Evolutionary conservation across 371 early-diverging fungal species (phyloP), one percentile per base, ranked within the genome.

Genomic region (Capillidium heterosporum): DNA sequence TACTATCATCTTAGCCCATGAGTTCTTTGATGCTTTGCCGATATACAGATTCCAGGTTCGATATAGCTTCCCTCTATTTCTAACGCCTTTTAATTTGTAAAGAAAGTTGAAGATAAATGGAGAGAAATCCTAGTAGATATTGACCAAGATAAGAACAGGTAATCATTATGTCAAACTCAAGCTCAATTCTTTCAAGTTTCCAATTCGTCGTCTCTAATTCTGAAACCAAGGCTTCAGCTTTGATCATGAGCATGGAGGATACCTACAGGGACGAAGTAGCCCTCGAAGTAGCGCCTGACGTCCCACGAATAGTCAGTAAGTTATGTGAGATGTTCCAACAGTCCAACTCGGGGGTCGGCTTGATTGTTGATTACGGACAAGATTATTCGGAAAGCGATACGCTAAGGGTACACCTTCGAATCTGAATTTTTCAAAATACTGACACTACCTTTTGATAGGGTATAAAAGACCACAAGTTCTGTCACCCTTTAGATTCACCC

Each of bases 21-120:
- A 96, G 68, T 94, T 95, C 49, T 92, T 97, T 69, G 97, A 97
- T 63, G 96, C 97, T 0, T 67, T 97, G 32, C 94, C 97, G 0
- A 74, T 95, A 29, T 83, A 86, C 67, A 79, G 77, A 59, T 92
- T 91, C 62, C 72, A 87, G 68, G 82, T 83, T 70, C 24, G 32
- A 17, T 21, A 26, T 28, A 32, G 23, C 31, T 42, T 24, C 11
- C 27, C 15, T 15, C 40, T 19, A 44, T 47, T 44, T 57, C 24
- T 27, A 13, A 31, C 40, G 17, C 31, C 0, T 41, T 0, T 28
- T 3, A 13, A 31, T 23, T 32, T 43, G 31, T 62, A 49, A 71
- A 85, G 74, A 73, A 73, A 66, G 81, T 83, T 0, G 65, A 69
- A 0, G 66, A 78, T 21, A 89, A 89, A 10, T 94, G 94, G 95